These are phyloP conservation scores for Rhodomyrtus tomentosa DNA, from an alignment of 345 rosid genomes.

Conservation along the genomic window DNA sequence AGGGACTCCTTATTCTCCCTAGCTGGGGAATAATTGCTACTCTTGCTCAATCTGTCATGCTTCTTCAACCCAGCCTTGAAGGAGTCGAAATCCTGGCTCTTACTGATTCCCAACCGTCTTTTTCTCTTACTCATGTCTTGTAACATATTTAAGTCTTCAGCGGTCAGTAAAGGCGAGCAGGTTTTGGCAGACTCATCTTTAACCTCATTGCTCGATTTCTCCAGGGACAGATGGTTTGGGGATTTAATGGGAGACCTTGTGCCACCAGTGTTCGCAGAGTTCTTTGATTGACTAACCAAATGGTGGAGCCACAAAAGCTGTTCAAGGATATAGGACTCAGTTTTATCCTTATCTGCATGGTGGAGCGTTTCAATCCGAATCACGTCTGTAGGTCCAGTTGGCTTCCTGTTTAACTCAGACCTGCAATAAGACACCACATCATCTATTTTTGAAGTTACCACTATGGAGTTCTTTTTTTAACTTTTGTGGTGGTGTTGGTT, in stretches of 20 bases:
- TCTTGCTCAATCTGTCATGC: constrained; percentile 39
- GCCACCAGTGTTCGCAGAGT: not conserved
- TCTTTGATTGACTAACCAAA: constrained; percentile 43
- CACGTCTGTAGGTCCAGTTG: constrained; percentile 32
- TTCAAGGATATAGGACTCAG: constrained; percentile 74
- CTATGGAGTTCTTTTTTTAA: not conserved
- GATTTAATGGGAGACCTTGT: constrained; percentile 6
- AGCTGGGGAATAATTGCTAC: constrained; percentile 21
- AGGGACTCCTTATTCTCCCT: constrained; percentile 29
- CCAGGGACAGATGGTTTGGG: not conserved
- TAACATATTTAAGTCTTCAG: constrained; percentile 53
- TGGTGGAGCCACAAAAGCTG: constrained; percentile 76
- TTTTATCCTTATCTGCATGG: constrained; percentile 73
- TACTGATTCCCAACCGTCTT: constrained; percentile 64
- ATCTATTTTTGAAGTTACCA: not conserved
- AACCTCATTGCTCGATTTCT: constrained; percentile 8
- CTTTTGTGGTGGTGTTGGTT: not conserved
- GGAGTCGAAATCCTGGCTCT: constrained; percentile 68
- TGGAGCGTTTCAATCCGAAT: constrained; percentile 74
- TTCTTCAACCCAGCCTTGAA: constrained; percentile 17
- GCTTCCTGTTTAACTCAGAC: constrained; percentile 42
- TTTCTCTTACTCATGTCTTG: constrained; percentile 63
- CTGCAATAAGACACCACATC: constrained; percentile 18
- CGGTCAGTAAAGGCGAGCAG: constrained; percentile 18
- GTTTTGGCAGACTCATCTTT: constrained; percentile 4